These are phyloP conservation scores for Penicillium vulpinum DNA, from an alignment of 2,329 filamentous ascomycete genomes.

Conservation along the genomic window DNA sequence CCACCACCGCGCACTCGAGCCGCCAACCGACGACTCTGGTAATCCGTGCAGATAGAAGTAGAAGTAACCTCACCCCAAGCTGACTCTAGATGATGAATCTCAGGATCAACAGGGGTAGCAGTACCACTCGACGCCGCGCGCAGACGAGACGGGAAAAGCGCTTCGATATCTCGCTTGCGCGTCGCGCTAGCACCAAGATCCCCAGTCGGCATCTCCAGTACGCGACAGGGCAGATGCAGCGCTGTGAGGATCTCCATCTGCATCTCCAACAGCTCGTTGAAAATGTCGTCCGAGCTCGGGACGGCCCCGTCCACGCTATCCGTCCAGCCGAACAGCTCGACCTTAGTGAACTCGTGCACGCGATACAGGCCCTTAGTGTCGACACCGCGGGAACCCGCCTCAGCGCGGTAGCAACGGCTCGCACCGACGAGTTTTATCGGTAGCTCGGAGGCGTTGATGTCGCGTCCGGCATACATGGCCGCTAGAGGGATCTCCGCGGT, in stretches of 20 bases:
- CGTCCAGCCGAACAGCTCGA: constrained; percentile 96
- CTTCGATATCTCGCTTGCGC: constrained; percentile 91
- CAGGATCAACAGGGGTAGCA: constrained; percentile 5
- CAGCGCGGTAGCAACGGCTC: constrained; percentile 91
- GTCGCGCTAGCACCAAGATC: constrained; percentile 87
- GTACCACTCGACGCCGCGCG: constrained; percentile 13
- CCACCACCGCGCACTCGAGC: constrained; percentile 65
- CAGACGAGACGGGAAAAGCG: constrained; percentile 80
- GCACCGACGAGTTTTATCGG: constrained; percentile 79
- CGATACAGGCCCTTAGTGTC: constrained; percentile 94
- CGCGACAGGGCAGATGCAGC: constrained; percentile 78
- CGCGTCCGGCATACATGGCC: constrained; percentile 77
- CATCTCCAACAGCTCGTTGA: constrained; percentile 81
- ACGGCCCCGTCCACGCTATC: constrained; percentile 50
- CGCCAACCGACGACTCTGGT: constrained; percentile 79
- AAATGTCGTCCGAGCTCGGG: constrained; percentile 52
- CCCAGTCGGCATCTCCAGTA: constrained; percentile 86
- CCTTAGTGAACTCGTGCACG: constrained; percentile 98
- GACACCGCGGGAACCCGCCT: constrained; percentile 84
- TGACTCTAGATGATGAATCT: constrained; percentile 45
- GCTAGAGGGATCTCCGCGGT: constrained; percentile 96
- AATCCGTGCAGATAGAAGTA: constrained; percentile 89
- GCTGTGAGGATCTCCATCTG: constrained; percentile 79
- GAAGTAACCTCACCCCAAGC: constrained; percentile 95
- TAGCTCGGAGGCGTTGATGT: constrained; percentile 64